Conservation (phyloP, 2,329 filamentous ascomycete genomes). For the Cladorrhinum sp. region DNA sequence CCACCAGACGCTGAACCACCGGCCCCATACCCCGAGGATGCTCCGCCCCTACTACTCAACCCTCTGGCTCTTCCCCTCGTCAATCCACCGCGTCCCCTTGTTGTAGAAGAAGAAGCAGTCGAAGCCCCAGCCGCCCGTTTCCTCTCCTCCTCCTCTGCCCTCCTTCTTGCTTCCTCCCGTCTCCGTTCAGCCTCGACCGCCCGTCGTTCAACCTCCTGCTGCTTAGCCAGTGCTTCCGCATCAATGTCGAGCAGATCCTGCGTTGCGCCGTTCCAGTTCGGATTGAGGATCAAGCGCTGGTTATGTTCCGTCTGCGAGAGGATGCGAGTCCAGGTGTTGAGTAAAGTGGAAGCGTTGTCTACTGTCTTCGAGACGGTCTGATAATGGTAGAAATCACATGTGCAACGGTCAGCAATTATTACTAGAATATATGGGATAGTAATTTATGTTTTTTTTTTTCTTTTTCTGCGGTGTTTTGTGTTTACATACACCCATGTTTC, state of each 20-base stretch:
- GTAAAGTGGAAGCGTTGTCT: constrained; percentile 78
- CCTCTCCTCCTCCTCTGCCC: constrained; percentile 59
- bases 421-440: constrained; percentile 1
- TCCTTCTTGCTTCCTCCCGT: constrained; percentile 65
- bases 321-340: constrained; percentile 95
- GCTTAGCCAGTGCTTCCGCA: constrained; percentile 68
- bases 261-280: constrained; percentile 83
- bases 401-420: constrained; percentile 10
- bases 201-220: constrained; percentile 73
- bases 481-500: constrained; percentile 68
- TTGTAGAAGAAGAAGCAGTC: constrained; percentile 28
- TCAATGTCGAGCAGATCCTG: constrained; percentile 86
- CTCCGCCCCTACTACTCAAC: constrained; percentile 13
- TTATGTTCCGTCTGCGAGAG: constrained; percentile 97
- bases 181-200: constrained; percentile 76
- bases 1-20: constrained; percentile 26
- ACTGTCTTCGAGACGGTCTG: constrained; percentile 85
- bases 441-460: neutral
- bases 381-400: constrained; percentile 2
- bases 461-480: too few species aligned
- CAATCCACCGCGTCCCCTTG: constrained; percentile 15
- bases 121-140: constrained; percentile 39
- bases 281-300: constrained; percentile 84
- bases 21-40: constrained; percentile 19
- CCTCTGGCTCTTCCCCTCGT: constrained; percentile 23